Conservation (phyloP, 345 rosid genomes). For the Acer saccharum region DNA sequence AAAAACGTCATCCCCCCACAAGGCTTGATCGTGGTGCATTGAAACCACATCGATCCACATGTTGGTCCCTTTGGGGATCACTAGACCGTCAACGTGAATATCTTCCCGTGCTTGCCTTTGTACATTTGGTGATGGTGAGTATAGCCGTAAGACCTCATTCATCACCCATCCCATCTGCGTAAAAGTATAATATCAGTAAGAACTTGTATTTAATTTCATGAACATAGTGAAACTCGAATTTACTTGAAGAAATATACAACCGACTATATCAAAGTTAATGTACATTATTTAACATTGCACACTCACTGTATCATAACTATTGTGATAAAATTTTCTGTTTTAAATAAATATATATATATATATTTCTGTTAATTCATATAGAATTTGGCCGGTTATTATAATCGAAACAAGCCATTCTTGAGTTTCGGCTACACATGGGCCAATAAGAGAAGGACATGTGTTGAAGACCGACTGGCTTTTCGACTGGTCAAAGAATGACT, state of each 20-base stretch:
- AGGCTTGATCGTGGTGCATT: slow-evolving; percentile 77
- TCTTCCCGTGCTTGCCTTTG: slow-evolving; percentile 79
- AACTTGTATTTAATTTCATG: no score
- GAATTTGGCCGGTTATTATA: background rate
- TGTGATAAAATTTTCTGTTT: no score
- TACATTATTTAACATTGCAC: no score
- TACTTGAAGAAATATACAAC: background rate
- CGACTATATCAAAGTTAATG: no score
- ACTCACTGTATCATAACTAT: no score
- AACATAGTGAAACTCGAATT: no score
- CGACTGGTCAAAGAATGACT: background rate
- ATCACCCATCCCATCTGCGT: slow-evolving; percentile 91
- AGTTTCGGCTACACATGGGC: background rate
- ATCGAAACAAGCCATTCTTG: background rate
- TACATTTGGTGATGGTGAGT: slow-evolving; percentile 80
- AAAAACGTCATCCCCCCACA: slow-evolving; percentile 82
- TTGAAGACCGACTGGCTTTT: background rate
- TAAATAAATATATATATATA: no score
- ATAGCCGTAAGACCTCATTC: slow-evolving; percentile 78
- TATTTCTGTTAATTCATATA: no score
- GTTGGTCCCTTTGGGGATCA: slow-evolving; percentile 72
- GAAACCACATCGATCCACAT: slow-evolving; percentile 92
- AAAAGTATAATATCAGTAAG: background rate
- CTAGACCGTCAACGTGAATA: slow-evolving; percentile 40
- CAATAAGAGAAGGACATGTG: background rate